Percentiles rank a stretch among this genome's conserved stretches.
These are phyloP conservation scores for Fusarium siculi DNA, from an alignment of 2,329 filamentous ascomycete genomes.

Conservation along the genomic window DNA sequence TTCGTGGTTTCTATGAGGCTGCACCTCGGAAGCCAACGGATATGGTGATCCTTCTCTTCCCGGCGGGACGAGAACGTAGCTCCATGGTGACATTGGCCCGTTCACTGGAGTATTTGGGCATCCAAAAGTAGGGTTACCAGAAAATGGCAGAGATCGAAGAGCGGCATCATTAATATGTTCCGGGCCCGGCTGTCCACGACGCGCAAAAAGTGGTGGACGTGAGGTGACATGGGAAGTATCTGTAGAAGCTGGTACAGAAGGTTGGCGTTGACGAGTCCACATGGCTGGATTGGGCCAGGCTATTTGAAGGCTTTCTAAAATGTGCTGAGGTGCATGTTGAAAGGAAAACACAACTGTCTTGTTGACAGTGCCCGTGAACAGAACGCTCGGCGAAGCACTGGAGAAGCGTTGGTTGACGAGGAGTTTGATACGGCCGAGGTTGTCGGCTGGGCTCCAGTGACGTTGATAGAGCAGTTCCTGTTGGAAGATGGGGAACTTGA, in stretches of 20 bases:
- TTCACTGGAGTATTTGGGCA: not conserved
- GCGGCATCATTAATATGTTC: not conserved
- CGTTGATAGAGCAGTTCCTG: conserved; percentile 74
- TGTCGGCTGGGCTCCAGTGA: conserved; percentile 77
- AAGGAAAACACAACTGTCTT: conserved; percentile 84
- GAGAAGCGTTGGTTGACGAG: conserved; percentile 79
- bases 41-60: conserved; percentile 38
- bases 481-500: conserved; percentile 79
- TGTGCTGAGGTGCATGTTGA: conserved; percentile 82
- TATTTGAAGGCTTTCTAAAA: conserved; percentile 78
- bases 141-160: not conserved
- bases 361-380: conserved; percentile 73
- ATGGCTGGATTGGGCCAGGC: conserved; percentile 82
- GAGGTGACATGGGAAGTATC: conserved; percentile 54
- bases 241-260: not conserved
- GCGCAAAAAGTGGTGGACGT: not conserved
- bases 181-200: not conserved
- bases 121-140: not conserved
- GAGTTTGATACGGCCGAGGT: conserved; percentile 79
- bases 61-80: not conserved
- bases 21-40: conserved; percentile 53
- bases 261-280: conserved; percentile 61
- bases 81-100: not conserved
- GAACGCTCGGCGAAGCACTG: conserved; percentile 57
- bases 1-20: conserved; percentile 56